Percentiles rank a stretch among this genome's conserved stretches.
Evolutionary conservation across 2,329 filamentous ascomycete species (phyloP).

Genomic region (Sclerotinia glacialis): DNA sequence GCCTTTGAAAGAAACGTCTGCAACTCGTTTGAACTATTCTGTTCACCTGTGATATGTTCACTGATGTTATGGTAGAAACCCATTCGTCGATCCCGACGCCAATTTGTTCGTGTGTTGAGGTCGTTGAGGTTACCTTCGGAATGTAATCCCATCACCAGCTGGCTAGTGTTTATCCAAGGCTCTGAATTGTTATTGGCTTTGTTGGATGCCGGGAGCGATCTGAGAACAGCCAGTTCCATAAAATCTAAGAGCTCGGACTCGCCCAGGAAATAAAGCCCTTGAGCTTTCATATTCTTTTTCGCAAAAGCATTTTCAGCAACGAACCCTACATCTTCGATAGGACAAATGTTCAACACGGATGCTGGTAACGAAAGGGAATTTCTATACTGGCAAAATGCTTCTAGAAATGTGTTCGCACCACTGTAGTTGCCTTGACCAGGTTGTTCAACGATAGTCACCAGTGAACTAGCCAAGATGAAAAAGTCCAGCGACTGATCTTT

Average conservation of each 20-base stretch:
- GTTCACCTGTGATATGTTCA: background rate
- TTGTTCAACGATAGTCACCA: constrained; percentile 36
- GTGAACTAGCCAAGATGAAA: constrained; percentile 42
- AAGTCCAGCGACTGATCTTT: constrained; percentile 37
- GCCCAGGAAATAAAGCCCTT: background rate
- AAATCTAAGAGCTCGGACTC: background rate
- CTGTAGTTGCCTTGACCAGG: constrained; percentile 23
- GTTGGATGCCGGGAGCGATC: background rate
- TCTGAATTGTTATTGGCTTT: background rate
- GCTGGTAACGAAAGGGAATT: background rate
- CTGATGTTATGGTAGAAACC: background rate
- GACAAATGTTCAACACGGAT: background rate
- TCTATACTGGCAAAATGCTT: background rate
- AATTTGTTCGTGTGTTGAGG: background rate
- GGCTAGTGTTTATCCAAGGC: background rate
- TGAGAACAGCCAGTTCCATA: background rate
- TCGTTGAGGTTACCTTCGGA: background rate
- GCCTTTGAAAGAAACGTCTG: background rate
- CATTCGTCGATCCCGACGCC: constrained; percentile 2
- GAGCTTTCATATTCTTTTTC: background rate
- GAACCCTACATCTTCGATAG: background rate
- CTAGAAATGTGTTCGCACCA: constrained; percentile 22
- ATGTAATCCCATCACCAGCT: background rate
- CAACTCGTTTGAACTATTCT: background rate
- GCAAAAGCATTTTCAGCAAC: background rate